phyloP scores from a whole-genome alignment of 805 yeast species.

The Myxozyma kluyveri region DNA sequence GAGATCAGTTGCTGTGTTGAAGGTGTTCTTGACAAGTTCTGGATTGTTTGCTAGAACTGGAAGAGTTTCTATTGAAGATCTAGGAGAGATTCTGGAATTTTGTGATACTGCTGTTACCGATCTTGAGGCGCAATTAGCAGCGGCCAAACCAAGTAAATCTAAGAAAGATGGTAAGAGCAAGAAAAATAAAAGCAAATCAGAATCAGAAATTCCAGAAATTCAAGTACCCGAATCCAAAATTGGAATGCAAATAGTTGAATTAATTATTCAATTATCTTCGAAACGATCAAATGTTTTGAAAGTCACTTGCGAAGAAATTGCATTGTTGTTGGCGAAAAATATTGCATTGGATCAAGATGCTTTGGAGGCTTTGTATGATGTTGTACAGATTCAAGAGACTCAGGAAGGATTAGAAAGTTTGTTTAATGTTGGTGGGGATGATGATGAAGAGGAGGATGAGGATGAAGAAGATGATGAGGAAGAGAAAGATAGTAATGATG shows the following conservation, averaged over 20 bases:
- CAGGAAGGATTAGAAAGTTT: constrained; percentile 18
- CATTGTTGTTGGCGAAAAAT: constrained; percentile 8
- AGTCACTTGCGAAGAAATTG: constrained; percentile 7
- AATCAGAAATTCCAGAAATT: not conserved
- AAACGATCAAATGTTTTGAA: constrained; percentile 10
- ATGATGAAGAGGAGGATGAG: constrained; percentile 15
- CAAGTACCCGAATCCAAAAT: no score
- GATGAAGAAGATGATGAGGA: constrained; percentile 13
- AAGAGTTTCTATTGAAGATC: not conserved
- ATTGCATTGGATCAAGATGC: constrained; percentile 7
- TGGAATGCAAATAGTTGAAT: constrained; percentile 5
- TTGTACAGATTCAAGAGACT: constrained; percentile 15
- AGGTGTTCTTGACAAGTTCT: no score
- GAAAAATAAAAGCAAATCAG: not conserved
- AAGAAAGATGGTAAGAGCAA: no score
- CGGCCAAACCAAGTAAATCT: not conserved
- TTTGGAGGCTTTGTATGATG: constrained; percentile 11
- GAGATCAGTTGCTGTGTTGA: no score
- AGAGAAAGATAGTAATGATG: constrained; percentile 4
- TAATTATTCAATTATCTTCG: constrained; percentile 14
- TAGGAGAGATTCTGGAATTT: not conserved
- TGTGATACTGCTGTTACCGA: not conserved
- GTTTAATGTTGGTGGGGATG: constrained; percentile 19
- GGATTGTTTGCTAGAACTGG: no score
- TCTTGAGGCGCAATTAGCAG: not conserved